Percentiles rank a stretch among this genome's conserved stretches.
These are phyloP conservation scores for Hemileccinum impolitum DNA, from an alignment of 768 basidiomycete species.

Conservation along the genomic window DNA sequence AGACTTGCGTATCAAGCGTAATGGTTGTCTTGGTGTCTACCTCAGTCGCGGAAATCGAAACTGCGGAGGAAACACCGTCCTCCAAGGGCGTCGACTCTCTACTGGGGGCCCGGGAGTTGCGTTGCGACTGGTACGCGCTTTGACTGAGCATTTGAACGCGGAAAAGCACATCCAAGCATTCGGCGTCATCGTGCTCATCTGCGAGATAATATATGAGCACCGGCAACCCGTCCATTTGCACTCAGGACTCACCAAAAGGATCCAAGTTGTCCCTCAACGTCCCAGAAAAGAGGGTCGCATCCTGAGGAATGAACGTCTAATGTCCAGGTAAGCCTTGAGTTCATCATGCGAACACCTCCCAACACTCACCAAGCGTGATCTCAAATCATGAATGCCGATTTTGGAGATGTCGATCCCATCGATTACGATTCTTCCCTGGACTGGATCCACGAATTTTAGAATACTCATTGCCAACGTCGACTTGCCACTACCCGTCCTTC, in stretches of 20 bases:
- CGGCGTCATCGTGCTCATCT: slow-evolving; percentile 76
- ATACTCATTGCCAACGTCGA: slow-evolving; percentile 85
- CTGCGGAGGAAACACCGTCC: slow-evolving; percentile 38
- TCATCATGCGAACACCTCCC: slow-evolving; percentile 1
- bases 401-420: slow-evolving; percentile 87
- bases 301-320: slow-evolving; percentile 77
- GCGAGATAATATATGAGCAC: neutral
- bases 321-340: neutral
- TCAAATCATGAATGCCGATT: slow-evolving; percentile 80
- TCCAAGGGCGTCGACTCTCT: slow-evolving; percentile 42
- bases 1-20: slow-evolving; percentile 74
- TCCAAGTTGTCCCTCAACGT: slow-evolving; percentile 74
- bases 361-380: slow-evolving; percentile 61
- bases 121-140: slow-evolving; percentile 45
- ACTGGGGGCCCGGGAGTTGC: slow-evolving; percentile 48
- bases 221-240: neutral
- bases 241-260: slow-evolving; percentile 50
- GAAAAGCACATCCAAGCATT: slow-evolving; percentile 75
- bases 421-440: slow-evolving; percentile 69
- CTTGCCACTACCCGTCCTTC: slow-evolving; percentile 81
- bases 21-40: slow-evolving; percentile 55
- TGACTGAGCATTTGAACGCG: slow-evolving; percentile 76
- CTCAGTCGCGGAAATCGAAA: slow-evolving; percentile 46
- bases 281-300: slow-evolving; percentile 77
- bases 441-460: slow-evolving; percentile 80